Base-by-base conservation (phyloP, 1,284 basidiomycete species). In the Fomitiporia mediterranea region DNA sequence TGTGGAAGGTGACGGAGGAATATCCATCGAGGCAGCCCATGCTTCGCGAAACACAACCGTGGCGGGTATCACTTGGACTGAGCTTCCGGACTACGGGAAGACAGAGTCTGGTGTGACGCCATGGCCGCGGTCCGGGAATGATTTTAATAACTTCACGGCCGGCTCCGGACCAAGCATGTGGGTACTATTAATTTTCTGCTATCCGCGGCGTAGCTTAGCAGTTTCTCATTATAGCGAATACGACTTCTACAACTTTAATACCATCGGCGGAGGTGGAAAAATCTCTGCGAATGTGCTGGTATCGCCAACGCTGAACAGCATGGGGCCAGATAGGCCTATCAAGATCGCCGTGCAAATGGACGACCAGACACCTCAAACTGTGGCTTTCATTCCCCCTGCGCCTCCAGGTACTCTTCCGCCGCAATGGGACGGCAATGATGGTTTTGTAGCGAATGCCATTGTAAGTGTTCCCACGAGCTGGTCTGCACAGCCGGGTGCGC, bases 11-110 rank as follows among this genome's bases (percentile, higher is more conserved):
- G 77, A 79, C 51, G 82, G 83, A 9, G 79, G 75, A 15, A 73
- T 88, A 40, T 81, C 81, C 1, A 83, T 87, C 37, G 84, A 89
- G 63, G 84, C 83, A 9, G 78, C 74, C 2, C 83, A 86, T 64
- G 69, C 77, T 0, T 67, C 73, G 13, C 72, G 79, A 15, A 83
- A 82, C 64, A 79, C 74, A 2, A 68, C 76, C 9, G 78, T 81
- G 5, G 68, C 71, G 30, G 78, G 77, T 7, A 72, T 83, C 28
- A 66, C 74, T 2, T 87, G 84, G 84, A 74, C 72, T 13, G 76
- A 81, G 40, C 68, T 86, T 3, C 81, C 81, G 1, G 79, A 77
- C 3, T 77, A 82, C 49, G 83, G 83, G 3, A 68, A 74, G 23
- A 84, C 82, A 4, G 63, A 81, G 1, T 83, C 82, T 37, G 85